These are phyloP conservation scores for Luffa acutangula DNA, from an alignment of 306 rosid species.

Conservation along the genomic window DNA sequence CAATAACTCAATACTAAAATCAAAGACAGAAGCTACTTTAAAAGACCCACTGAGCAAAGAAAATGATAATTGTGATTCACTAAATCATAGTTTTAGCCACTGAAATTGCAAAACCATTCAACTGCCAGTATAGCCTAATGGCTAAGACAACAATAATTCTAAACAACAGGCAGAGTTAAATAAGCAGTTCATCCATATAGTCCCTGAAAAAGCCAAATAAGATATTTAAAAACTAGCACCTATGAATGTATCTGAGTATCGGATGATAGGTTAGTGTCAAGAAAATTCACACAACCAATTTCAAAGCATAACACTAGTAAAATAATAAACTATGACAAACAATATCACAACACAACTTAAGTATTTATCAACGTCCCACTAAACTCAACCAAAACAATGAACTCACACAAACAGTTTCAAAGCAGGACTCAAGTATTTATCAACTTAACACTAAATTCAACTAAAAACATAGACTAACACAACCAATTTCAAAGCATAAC, in stretches of 20 bases:
- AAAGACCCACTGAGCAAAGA: background rate
- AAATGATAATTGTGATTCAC: background rate
- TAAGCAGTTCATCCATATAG: background rate
- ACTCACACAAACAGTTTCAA: too few species aligned
- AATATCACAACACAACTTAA: too few species aligned
- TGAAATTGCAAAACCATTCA: background rate
- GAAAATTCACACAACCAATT: too few species aligned
- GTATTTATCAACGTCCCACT: too few species aligned
- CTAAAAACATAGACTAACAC: too few species aligned
- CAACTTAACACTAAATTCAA: too few species aligned
- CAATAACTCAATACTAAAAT: background rate
- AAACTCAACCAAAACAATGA: too few species aligned
- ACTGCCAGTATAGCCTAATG: background rate
- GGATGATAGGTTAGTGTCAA: background rate
- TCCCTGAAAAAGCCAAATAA: background rate
- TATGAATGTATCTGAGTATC: background rate
- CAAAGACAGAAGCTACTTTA: background rate
- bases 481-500: too few species aligned
- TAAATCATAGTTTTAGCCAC: background rate
- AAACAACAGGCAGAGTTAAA: background rate
- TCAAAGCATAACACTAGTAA: too few species aligned
- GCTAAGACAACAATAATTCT: background rate
- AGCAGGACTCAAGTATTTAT: too few species aligned
- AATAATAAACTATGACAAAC: too few species aligned
- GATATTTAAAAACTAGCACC: background rate